Evolutionary conservation across 306 rosid species (phyloP), one percentile per base, ranked within the genome.

Genomic region (Dryas drummondii): DNA sequence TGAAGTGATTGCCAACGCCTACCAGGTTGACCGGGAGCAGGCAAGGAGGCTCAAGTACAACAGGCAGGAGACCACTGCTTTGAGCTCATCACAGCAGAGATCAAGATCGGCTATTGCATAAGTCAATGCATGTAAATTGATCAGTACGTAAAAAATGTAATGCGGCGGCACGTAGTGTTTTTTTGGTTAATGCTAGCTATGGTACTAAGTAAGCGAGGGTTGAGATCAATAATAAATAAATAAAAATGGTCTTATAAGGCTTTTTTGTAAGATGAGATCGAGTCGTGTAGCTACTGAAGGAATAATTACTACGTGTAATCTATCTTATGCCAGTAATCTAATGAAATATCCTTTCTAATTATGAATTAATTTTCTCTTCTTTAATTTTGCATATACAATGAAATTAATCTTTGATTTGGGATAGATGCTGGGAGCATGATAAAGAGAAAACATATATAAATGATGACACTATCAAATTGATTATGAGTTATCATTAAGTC

Each of bases 41-140:
- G 92, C 82, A 0, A 68, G 76, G n/a, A 50, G 61, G 51, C 72
- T 93, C 15, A 93, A 88, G 83, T 37, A 45, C 73, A 82, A 82
- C 82, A 76, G 80, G 68, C 76, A 60, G 17, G 80, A 79, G 66
- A 52, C 40, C 6, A 56, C 59, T 13, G 46, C 87, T n/a, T 50
- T 85, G 54, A 62, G 83, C 4, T 81, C 93, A 0, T 52, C 73
- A 4, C 53, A 51, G n/a, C 55, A 51, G 53, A 0, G 62, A 56
- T 32, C 37, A 32, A 32, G 62, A 15, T 22, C 16, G 16, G 42
- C 42, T 22, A 32, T 58, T 26, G 64, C 64, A 41, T 58, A 58
- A 58, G 19, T 4, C 41, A 58, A 58, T 1, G 61, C 11, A 22
- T 54, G 40, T 19, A 12, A 12, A 19, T 2, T 7, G 67, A 22